Percentiles rank a stretch among this genome's conserved stretches.
phyloP scores from a whole-genome alignment of 768 basidiomycete genomes.

The Mycena olivaceomarginata region DNA sequence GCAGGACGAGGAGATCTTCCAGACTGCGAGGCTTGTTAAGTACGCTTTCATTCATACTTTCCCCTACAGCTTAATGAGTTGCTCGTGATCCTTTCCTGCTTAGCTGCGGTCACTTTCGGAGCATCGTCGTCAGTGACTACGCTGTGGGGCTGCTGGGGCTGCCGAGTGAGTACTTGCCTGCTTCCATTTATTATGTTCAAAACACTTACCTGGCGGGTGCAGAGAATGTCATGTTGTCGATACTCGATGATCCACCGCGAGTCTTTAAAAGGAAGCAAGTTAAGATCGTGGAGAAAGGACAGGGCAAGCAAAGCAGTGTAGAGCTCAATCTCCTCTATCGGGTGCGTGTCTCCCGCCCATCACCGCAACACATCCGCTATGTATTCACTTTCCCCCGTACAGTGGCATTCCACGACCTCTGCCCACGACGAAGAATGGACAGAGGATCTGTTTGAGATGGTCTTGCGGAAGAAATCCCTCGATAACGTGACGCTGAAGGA shows the following conservation, averaged over 20 bases:
- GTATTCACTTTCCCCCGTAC: background rate
- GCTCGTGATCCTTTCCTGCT: background rate
- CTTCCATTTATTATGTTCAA: background rate
- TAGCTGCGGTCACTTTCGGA: slow-evolving; percentile 35
- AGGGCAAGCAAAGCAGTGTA: slow-evolving; percentile 81
- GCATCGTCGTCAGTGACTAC: background rate
- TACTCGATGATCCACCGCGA: slow-evolving; percentile 59
- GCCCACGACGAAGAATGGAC: slow-evolving; percentile 71
- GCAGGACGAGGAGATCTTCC: slow-evolving; percentile 77
- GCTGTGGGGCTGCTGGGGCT: background rate
- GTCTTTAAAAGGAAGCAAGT: slow-evolving; percentile 59
- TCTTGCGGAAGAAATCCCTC: slow-evolving; percentile 62
- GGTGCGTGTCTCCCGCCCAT: slow-evolving; percentile 47
- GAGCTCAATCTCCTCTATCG: slow-evolving; percentile 77
- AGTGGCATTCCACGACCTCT: slow-evolving; percentile 77
- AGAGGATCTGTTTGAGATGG: slow-evolving; percentile 62
- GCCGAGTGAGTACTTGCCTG: slow-evolving; percentile 4
- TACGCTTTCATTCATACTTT: slow-evolving; percentile 42
- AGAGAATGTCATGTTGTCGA: slow-evolving; percentile 8
- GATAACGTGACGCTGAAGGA: slow-evolving; percentile 52
- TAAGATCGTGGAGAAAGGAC: slow-evolving; percentile 63
- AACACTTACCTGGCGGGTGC: slow-evolving; percentile 35
- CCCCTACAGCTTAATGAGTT: no score
- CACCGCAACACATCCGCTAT: background rate
- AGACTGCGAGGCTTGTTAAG: slow-evolving; percentile 72